Evolutionary conservation across 345 rosid species (phyloP).

Genomic region (Syzygium jambos): DNA sequence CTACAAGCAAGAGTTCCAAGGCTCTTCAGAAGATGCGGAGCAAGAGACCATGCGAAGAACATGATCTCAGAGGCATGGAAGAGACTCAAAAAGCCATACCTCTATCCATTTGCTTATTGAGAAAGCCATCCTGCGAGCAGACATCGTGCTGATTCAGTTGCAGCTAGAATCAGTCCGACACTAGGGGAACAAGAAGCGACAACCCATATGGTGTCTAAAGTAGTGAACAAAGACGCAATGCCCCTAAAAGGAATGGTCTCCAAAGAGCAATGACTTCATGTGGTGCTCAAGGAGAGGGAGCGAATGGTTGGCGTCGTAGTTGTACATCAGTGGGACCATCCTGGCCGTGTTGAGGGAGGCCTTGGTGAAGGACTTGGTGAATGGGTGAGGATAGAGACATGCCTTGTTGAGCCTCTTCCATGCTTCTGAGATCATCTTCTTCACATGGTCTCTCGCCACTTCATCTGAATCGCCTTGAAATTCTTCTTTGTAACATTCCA

Average conservation of each 20-base stretch:
- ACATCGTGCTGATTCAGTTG: background rate
- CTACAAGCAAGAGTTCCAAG: slow-evolving; percentile 32
- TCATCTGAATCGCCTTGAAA: slow-evolving; percentile 13
- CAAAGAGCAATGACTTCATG: slow-evolving; percentile 12
- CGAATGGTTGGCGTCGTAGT: slow-evolving; percentile 23
- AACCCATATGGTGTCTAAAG: background rate
- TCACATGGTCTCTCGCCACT: slow-evolving; percentile 21
- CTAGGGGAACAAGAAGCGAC: background rate
- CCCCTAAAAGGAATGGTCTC: background rate
- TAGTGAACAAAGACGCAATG: background rate
- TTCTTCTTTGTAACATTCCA: slow-evolving; percentile 46
- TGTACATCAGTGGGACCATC: slow-evolving; percentile 52
- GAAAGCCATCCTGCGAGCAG: background rate
- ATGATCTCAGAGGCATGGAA: slow-evolving; percentile 54
- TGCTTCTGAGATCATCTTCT: slow-evolving; percentile 25
- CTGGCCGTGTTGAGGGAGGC: slow-evolving; percentile 42
- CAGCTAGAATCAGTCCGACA: background rate
- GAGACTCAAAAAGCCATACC: slow-evolving; percentile 31
- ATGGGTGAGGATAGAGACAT: slow-evolving; percentile 20
- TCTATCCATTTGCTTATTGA: background rate
- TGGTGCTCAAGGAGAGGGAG: slow-evolving; percentile 35
- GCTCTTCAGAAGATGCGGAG: slow-evolving; percentile 12
- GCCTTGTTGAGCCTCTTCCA: slow-evolving; percentile 52
- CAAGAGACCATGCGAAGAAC: slow-evolving; percentile 12
- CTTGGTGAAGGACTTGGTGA: slow-evolving; percentile 20